Evolutionary conservation across 345 rosid genomes (phyloP).

Genomic region (Atalantia buxifolia): DNA sequence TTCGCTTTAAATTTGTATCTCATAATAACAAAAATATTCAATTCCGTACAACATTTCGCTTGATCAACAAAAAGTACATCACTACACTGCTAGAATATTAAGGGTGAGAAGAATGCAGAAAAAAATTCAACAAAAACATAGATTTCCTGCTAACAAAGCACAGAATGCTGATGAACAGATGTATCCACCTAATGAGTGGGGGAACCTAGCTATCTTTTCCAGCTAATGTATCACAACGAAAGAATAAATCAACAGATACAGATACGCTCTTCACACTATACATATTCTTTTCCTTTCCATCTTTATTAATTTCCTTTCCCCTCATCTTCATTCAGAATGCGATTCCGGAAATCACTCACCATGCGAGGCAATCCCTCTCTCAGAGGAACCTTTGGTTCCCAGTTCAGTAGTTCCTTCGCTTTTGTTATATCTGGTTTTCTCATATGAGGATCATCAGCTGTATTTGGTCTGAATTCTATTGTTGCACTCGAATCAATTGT

Average conservation of each 20-base stretch:
- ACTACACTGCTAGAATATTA: neutral
- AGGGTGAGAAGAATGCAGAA: neutral
- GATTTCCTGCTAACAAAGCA: slow-evolving; percentile 7
- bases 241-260: slow-evolving; percentile 28
- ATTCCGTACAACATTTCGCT: neutral
- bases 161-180: neutral
- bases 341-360: slow-evolving; percentile 85
- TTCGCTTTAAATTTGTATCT: neutral
- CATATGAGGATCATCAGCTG: slow-evolving; percentile 95
- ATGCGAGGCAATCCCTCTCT: slow-evolving; percentile 87
- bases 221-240: neutral
- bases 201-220: slow-evolving; percentile 17
- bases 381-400: slow-evolving; percentile 87
- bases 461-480: slow-evolving; percentile 82
- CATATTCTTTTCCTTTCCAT: slow-evolving; percentile 14
- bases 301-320: slow-evolving; percentile 48
- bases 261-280: slow-evolving; percentile 36
- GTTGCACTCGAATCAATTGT: slow-evolving; percentile 93
- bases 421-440: slow-evolving; percentile 94
- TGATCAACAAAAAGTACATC: neutral
- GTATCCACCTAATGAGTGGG: slow-evolving; percentile 12
- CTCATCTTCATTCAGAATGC: slow-evolving; percentile 85
- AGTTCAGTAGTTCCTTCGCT: slow-evolving; percentile 85
- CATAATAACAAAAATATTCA: neutral
- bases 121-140: slow-evolving; percentile 5